Conservation (phyloP, 1,284 basidiomycete species). For the Polyporus tsugae region DNA sequence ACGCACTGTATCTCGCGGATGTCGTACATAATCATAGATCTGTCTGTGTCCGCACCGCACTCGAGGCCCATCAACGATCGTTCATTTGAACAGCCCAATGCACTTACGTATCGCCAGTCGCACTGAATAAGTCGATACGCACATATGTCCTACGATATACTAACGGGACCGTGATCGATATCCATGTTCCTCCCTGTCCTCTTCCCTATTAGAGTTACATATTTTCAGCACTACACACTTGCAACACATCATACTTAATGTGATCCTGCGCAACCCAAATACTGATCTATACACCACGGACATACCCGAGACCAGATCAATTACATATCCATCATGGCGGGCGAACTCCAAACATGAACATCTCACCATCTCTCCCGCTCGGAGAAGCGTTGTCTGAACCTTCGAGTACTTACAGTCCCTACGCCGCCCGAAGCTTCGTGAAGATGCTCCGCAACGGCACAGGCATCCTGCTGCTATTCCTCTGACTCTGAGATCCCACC, state of each 20-base stretch:
- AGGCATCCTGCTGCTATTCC: slow-evolving; percentile 37
- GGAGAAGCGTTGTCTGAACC: background rate
- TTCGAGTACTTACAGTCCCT: background rate
- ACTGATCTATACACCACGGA: background rate
- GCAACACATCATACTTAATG: background rate
- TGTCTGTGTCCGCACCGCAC: background rate
- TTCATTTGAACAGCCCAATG: background rate
- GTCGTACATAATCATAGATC: background rate
- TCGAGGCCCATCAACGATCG: background rate
- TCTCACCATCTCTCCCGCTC: background rate
- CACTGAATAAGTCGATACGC: background rate
- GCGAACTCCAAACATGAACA: background rate
- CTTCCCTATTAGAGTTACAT: background rate
- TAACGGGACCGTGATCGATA: background rate
- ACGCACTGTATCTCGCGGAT: background rate
- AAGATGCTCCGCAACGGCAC: slow-evolving; percentile 40
- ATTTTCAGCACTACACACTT: background rate
- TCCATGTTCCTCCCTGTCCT: background rate
- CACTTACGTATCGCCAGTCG: too few species aligned
- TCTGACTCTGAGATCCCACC: background rate
- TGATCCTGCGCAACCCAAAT: background rate
- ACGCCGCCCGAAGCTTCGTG: slow-evolving; percentile 39
- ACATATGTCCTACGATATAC: too few species aligned
- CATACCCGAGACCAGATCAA: background rate
- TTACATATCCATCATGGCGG: background rate